Base-by-base conservation (phyloP, 306 rosid species). In the Mimosa bimucronata region DNA sequence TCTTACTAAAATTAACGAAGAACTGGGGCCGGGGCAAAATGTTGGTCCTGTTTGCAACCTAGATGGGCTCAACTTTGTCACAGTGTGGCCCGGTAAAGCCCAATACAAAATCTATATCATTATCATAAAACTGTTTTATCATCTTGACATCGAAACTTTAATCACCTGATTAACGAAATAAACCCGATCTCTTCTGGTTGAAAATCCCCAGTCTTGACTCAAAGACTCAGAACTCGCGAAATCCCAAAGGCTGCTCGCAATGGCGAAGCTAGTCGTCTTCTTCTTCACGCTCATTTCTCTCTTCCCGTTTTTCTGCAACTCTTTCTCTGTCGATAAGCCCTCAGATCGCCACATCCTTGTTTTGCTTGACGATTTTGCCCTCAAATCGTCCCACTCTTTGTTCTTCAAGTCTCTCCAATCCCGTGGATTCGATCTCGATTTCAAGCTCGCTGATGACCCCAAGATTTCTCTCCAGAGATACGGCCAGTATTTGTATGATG, bases 381-480 rank as follows among this genome's bases (percentile, higher is more conserved):
- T 93, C 88, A 89, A 89, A 84, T 91, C 99, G 76, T 90, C 99
- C 0, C 99, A 95, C 81, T 95, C 99, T 1, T 52, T 90, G 76
- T 95, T 68, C 90, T 90, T 95, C 91, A 88, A 91, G 44, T 87
- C 97, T 34, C 92, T 93, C 45, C 91, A 87, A 58, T 95, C 98
- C 68, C 97, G 98, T 2, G 98, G 96, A 30, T 93, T 95, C 92
- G 89, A 93, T 76, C 97, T 95, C 83, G 91, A 91, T 29, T 91
- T 95, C 90, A 91, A 91, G 88, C 97, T 95, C 78, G 98, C 99
- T 15, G 97, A 91, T 10, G 97, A 95, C 55, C 98, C 97, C 74
- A 89, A 91, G 78, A 90, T 92, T 30, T 69, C 88, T 1, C 85
- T 93, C 34, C 98, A 95, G 88, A 72, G 99, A 79, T 91, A 93